phyloP scores from a whole-genome alignment of 805 yeast genomes.

The Cyberlindnera maritima region DNA sequence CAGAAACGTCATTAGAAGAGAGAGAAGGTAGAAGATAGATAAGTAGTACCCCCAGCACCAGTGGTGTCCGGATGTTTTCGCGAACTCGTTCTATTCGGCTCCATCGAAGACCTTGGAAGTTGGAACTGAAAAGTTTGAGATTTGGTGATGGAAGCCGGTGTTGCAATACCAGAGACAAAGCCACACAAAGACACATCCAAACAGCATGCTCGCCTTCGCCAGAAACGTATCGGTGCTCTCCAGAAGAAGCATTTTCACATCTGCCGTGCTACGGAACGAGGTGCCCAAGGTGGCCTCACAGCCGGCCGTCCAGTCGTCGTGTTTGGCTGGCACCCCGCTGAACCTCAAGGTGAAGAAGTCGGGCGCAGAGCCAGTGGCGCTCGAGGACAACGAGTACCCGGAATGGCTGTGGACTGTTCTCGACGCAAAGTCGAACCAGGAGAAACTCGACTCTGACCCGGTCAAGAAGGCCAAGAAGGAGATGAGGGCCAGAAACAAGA shows the following conservation, averaged over 20 bases:
- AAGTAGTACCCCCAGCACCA: no score
- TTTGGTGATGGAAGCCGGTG: conserved; percentile 1
- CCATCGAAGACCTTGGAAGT: background rate
- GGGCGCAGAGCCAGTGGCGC: conserved; percentile 86
- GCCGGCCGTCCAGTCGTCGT: conserved; percentile 38
- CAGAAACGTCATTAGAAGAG: no score
- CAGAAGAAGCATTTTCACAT: conserved; percentile 18
- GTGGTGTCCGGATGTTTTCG: conserved; percentile 4
- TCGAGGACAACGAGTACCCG: conserved; percentile 87
- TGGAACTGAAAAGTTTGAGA: conserved; percentile 9
- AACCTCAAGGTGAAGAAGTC: conserved; percentile 71
- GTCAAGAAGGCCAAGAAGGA: conserved; percentile 66
- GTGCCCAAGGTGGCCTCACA: conserved; percentile 6
- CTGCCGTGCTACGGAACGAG: conserved; percentile 13
- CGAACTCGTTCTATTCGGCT: background rate
- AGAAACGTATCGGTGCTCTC: conserved; percentile 1
- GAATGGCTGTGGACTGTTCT: conserved; percentile 90
- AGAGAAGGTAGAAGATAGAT: no score
- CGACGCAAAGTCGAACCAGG: conserved; percentile 61
- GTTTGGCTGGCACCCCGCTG: conserved; percentile 70
- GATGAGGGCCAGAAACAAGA: conserved; percentile 65
- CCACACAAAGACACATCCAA: background rate
- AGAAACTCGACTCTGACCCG: conserved; percentile 56
- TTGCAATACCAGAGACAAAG: no score
- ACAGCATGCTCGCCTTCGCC: conserved; percentile 8